Percentiles rank a stretch among this genome's conserved stretches.
Evolutionary conservation across 805 yeast species (phyloP).

Genomic region (Peterozyma xylosa): DNA sequence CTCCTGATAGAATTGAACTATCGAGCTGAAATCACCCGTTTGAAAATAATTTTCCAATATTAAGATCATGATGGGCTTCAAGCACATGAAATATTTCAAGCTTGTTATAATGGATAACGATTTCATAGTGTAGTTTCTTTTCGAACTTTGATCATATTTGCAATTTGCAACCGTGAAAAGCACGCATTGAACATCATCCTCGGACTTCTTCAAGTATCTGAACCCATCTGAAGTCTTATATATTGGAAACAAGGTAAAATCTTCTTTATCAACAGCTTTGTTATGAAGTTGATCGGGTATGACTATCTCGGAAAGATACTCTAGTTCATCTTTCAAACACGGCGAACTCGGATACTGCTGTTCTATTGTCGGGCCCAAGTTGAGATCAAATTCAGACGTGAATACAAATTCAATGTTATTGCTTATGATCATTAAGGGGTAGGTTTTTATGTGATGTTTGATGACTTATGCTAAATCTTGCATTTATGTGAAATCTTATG

Average conservation of each 20-base stretch:
- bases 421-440: background rate
- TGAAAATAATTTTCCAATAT: slow-evolving; percentile 34
- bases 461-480: slow-evolving; percentile 1
- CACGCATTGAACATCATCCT: slow-evolving; percentile 13
- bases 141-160: slow-evolving; percentile 23
- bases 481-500: background rate
- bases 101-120: slow-evolving; percentile 39
- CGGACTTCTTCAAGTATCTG: slow-evolving; percentile 10
- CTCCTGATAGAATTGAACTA: slow-evolving; percentile 11
- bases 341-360: slow-evolving; percentile 51
- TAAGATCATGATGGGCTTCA: slow-evolving; percentile 40
- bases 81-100: slow-evolving; percentile 34
- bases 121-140: slow-evolving; percentile 33
- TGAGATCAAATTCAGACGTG: slow-evolving; percentile 75
- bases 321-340: slow-evolving; percentile 24
- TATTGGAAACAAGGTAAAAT: slow-evolving; percentile 49
- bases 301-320: slow-evolving; percentile 45
- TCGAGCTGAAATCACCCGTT: slow-evolving; percentile 9
- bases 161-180: slow-evolving; percentile 22
- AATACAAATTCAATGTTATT: slow-evolving; percentile 20
- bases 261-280: slow-evolving; percentile 39
- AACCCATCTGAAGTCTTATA: slow-evolving; percentile 29
- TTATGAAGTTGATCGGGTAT: slow-evolving; percentile 54
- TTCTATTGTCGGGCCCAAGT: slow-evolving; percentile 59
- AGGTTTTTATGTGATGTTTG: background rate